Conservation (phyloP, 371 early-diverging fungal genomes). For the Actinomucor elegans region DNA sequence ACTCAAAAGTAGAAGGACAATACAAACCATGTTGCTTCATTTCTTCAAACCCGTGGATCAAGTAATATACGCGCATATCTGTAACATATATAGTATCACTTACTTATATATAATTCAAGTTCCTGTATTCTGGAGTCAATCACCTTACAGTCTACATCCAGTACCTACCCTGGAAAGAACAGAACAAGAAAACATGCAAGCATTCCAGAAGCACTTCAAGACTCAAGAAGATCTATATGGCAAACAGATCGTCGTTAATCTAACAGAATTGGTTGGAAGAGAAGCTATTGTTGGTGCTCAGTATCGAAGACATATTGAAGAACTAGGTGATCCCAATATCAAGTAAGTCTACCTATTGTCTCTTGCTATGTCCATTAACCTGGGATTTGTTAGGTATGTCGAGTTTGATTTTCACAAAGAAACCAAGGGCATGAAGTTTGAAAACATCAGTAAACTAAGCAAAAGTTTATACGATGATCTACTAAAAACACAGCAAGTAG, state of each 20-base stretch:
- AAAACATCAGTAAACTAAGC: constrained; percentile 49
- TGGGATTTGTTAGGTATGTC: constrained; percentile 63
- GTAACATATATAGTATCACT: not conserved
- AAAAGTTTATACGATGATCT: constrained; percentile 45
- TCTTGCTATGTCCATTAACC: not conserved
- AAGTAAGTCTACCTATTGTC: constrained; percentile 28
- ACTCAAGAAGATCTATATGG: constrained; percentile 70
- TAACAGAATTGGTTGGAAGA: constrained; percentile 60
- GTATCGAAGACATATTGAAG: constrained; percentile 46
- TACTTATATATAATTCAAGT: no score
- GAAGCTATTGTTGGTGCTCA: constrained; percentile 55
- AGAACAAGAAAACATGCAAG: constrained; percentile 51
- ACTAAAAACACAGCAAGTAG: constrained; percentile 40
- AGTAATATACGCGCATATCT: constrained; percentile 30
- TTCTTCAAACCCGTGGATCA: constrained; percentile 66
- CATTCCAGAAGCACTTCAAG: constrained; percentile 68
- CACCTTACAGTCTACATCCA: constrained; percentile 68
- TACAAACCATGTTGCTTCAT: constrained; percentile 55
- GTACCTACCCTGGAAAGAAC: constrained; percentile 59
- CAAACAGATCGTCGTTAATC: constrained; percentile 79
- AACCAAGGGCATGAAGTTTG: constrained; percentile 56
- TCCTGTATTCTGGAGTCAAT: constrained; percentile 72
- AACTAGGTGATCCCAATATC: constrained; percentile 44
- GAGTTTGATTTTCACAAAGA: constrained; percentile 94
- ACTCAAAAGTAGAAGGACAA: constrained; percentile 40